phyloP scores from a whole-genome alignment of 2,329 filamentous ascomycete genomes.

The Xylariaceae sp. region DNA sequence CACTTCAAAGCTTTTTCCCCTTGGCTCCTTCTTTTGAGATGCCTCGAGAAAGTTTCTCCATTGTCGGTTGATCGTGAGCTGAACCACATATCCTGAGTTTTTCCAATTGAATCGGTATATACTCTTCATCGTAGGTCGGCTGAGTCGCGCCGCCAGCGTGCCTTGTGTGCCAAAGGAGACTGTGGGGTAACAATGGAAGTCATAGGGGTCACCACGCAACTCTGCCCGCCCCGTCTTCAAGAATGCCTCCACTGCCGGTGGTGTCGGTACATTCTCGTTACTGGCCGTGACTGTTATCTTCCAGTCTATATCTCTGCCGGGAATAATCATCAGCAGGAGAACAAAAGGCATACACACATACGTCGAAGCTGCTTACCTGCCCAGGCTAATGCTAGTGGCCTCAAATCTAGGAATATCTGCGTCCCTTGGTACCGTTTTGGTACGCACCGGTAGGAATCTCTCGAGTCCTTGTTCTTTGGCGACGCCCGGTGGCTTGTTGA shows the following conservation, averaged over 20 bases:
- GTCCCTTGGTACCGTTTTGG: slow-evolving; percentile 12
- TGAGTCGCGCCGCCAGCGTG: slow-evolving; percentile 21
- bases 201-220: slow-evolving; percentile 10
- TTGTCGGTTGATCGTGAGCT: slow-evolving; percentile 33
- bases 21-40: slow-evolving; percentile 6
- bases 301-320: slow-evolving; percentile 35
- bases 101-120: slow-evolving; percentile 32
- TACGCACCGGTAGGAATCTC: slow-evolving; percentile 8
- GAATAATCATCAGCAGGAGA: slow-evolving; percentile 15
- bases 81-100: slow-evolving; percentile 30
- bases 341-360: not conserved
- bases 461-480: not conserved
- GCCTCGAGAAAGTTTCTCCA: slow-evolving; percentile 27
- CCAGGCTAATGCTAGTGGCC: slow-evolving; percentile 30
- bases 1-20: slow-evolving; percentile 26
- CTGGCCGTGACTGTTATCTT: slow-evolving; percentile 30
- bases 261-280: slow-evolving; percentile 20
- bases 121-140: slow-evolving; percentile 30
- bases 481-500: not conserved
- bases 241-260: slow-evolving; percentile 23
- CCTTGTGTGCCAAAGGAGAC: slow-evolving; percentile 19
- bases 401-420: slow-evolving; percentile 21
- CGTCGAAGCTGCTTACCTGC: slow-evolving; percentile 26
- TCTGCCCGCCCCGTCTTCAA: slow-evolving; percentile 23
- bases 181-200: slow-evolving; percentile 27